phyloP scores from a whole-genome alignment of 805 yeast species.

The Metschnikowia gelsemii region DNA sequence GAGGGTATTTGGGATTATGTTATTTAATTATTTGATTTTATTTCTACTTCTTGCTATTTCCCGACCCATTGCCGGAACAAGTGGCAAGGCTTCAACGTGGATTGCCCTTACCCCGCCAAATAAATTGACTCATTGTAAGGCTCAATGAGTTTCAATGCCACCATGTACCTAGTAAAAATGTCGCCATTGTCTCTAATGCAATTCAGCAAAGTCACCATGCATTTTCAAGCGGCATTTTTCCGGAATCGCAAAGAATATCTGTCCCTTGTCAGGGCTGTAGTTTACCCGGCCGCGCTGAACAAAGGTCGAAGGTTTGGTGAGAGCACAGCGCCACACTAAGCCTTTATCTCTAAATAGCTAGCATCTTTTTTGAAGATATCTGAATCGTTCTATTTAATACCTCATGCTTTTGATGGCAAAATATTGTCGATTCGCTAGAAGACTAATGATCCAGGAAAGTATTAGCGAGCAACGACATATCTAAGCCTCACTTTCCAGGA shows the following conservation, averaged over 20 bases:
- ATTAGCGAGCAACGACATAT: neutral
- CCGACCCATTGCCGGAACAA: too few relatives aligned
- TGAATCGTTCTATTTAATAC: too few relatives aligned
- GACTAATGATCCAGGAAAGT: neutral
- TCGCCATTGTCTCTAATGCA: neutral
- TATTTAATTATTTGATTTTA: too few relatives aligned
- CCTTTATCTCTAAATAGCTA: neutral
- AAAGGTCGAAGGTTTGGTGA: neutral
- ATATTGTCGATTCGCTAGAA: too few relatives aligned
- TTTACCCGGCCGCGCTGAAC: neutral
- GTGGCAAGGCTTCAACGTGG: neutral
- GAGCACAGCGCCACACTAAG: neutral
- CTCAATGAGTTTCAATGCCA: neutral
- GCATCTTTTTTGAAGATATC: too few relatives aligned
- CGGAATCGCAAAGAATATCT: neutral
- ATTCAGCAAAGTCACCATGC: neutral
- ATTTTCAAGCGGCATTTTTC: conserved; percentile 2
- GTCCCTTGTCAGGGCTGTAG: neutral
- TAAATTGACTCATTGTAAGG: neutral
- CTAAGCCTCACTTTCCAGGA: neutral
- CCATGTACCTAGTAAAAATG: neutral
- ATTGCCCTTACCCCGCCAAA: conserved; percentile 2
- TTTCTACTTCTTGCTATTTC: too few relatives aligned
- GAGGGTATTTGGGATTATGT: neutral
- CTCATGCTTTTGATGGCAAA: too few relatives aligned